Evolutionary conservation across 2,329 filamentous ascomycete species (phyloP), one percentile per base, ranked within the genome.

Genomic region (Chalara sp.): DNA sequence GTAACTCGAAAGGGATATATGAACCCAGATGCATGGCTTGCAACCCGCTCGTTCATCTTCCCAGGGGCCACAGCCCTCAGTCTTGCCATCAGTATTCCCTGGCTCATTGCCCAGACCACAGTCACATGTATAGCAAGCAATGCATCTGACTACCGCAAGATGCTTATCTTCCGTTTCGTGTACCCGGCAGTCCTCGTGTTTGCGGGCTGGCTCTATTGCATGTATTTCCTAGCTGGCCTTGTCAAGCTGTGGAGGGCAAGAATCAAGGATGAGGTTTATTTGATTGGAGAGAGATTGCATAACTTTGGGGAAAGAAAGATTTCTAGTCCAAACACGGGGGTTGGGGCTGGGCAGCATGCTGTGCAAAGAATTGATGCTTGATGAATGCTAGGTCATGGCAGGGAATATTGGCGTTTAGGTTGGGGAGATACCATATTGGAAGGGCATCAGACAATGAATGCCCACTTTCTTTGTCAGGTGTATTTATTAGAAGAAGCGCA

Each of bases 241-340:
- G 78, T 93, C 47, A 78, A 80, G 44, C 73, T 81, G 21, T 97
- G 92, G 91, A 82, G 87, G 61, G 76, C 83, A 51, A 81, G 85
- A 52, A 89, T 99, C 44, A 77, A 89, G 39, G 95, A 99, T 67
- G 95, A 99, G 69, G 91, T 95, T 0, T 99, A 99, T 67, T 73
- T 99, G 43, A 93, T 97, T 63, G 93, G 93, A 2, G 92, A 99
- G 71, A 75, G 91, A 53, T 70, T 99, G 63, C 95, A 99, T 71
- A 99, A 99, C 67, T 95, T 96, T 69, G 88, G 89, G 3, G 84
- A 64, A 33, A 56, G 58, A 46, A 21, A 21, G 21, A 21, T 21
- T 21, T 21, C 21, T 21, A 21, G 21, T 21, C 21, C 21, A 21
- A 21, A 21, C 21, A 21, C 21, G 21, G 21, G 21, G 2, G 21